Evolutionary conservation across 2,329 filamentous ascomycete genomes (phyloP), one percentile per base, ranked within the genome.

Genomic region (Colletotrichum acutatum): DNA sequence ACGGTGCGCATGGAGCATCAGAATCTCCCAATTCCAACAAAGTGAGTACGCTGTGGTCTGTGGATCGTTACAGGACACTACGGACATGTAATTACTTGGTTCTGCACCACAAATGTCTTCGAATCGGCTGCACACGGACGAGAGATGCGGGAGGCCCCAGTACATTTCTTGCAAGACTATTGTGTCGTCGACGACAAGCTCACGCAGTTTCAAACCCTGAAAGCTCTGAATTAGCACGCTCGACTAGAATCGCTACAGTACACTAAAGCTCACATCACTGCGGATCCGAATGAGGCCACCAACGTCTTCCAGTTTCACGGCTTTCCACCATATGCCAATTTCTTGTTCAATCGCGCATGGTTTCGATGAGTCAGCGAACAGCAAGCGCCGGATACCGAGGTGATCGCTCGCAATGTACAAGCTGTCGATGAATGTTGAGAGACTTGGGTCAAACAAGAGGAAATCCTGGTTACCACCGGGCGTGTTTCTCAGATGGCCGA

Each of bases 151-250:
- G 16, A 42, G 12, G 5, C 58, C 66, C 66, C 32, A 57, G 62
- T 9, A 54, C 11, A 22, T 22, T 1, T 49, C 30, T 12, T 58
- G 19, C n/a, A 57, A 14, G 2, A 6, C 22, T 24, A n/a, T 62
- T 6, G 2, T n/a, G 30, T 28, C 30, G 16, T 57, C 66, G 4
- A n/a, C 6, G 2, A n/a, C 6, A 24, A 68, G 9, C 14, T 49
- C n/a, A 46, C 66, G 66, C 52, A 62, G 3, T n/a, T 62, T 62
- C 5, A 68, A 57, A 12, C 66, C 66, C 58, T 68, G 12, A 16
- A 49, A 22, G 11, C 4, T 24, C 14, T 6, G 19, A 32, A 26
- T 46, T 68, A 56, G 58, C 24, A 53, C 1, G 16, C 37, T 16
- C 61, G n/a, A 24, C 19, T 46, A 62, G 57, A 56, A 53, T 49